Evolutionary conservation across 495 filamentous ascomycete species (phyloP).

Genomic region (Tuber melanosporum): DNA sequence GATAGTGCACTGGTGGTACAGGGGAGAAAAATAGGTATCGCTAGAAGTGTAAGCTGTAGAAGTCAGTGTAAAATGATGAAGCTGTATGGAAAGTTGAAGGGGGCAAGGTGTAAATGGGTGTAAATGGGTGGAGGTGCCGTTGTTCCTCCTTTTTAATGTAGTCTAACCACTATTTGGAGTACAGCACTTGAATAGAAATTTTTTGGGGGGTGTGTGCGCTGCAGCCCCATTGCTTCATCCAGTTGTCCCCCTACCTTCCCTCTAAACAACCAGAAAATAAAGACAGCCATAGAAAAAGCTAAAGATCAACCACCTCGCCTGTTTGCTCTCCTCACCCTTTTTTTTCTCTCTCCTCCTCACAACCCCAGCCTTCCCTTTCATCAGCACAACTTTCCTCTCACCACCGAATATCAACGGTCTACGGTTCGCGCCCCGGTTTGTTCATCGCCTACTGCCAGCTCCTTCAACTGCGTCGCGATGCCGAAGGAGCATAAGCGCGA

Average conservation of each 20-base stretch:
- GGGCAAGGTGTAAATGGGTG: neutral
- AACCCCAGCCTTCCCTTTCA: slow-evolving; percentile 14
- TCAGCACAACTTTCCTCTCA: slow-evolving; percentile 10
- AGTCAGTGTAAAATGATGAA: slow-evolving; percentile 1
- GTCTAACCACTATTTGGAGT: no score
- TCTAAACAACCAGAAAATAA: neutral
- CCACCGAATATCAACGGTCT: slow-evolving; percentile 4
- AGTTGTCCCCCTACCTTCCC: neutral
- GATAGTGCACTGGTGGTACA: no score
- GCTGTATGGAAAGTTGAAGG: neutral
- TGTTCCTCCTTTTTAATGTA: no score
- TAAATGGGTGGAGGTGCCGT: neutral
- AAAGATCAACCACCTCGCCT: slow-evolving; percentile 21
- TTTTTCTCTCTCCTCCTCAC: slow-evolving; percentile 15
- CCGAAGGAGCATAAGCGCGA: slow-evolving; percentile 41
- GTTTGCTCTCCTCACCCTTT: slow-evolving; percentile 17
- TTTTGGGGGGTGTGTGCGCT: neutral
- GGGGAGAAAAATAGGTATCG: neutral
- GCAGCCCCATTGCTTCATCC: neutral
- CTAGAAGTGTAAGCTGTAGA: neutral
- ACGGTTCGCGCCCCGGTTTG: neutral
- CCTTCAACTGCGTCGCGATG: slow-evolving; percentile 19
- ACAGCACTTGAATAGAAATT: no score
- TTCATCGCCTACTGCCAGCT: neutral
- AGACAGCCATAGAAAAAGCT: slow-evolving; percentile 14